Evolutionary conservation across 2,329 filamentous ascomycete genomes (phyloP).

Genomic region (Talaromyces pinophilus): DNA sequence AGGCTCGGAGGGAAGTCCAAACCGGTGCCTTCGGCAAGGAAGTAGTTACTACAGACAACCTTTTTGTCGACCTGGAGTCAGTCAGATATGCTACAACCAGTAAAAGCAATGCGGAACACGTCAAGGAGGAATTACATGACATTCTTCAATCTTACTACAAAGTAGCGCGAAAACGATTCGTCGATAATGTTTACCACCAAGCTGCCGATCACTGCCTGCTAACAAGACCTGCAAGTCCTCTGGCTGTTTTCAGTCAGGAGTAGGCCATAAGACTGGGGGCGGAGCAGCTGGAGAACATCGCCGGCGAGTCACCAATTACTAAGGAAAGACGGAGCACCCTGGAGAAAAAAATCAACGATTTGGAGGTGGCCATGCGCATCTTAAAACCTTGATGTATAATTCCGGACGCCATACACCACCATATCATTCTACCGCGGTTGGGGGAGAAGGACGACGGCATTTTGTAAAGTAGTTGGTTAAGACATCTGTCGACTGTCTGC

Average conservation of each 20-base stretch:
- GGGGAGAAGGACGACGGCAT: too few relatives aligned
- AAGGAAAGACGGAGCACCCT: constrained; percentile 5
- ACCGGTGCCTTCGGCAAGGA: too few relatives aligned
- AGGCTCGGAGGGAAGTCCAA: constrained; percentile 5
- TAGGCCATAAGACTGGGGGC: constrained; percentile 51
- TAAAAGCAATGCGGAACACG: constrained; percentile 18
- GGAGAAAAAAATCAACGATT: constrained; percentile 15
- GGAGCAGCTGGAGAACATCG: constrained; percentile 16
- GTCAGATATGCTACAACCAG: constrained; percentile 11
- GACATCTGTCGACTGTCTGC: too few relatives aligned
- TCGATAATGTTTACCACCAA: constrained; percentile 64
- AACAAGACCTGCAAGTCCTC: constrained; percentile 3
- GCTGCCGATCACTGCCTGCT: constrained; percentile 59
- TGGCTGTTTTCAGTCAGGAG: constrained; percentile 51
- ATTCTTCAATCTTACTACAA: constrained; percentile 63
- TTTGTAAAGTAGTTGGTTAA: too few relatives aligned
- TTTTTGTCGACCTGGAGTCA: constrained; percentile 14
- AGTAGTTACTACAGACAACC: background rate
- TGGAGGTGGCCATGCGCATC: constrained; percentile 18
- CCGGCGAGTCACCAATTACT: constrained; percentile 9
- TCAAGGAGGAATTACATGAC: constrained; percentile 53
- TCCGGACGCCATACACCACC: too few relatives aligned
- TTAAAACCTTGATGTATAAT: constrained; percentile 13
- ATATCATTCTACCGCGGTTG: too few relatives aligned
- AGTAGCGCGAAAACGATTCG: constrained; percentile 61